Evolutionary conservation across 352 stramenopile genomes (phyloP), one percentile per base, ranked within the genome.

Genomic region (Phytophthora parvispora): DNA sequence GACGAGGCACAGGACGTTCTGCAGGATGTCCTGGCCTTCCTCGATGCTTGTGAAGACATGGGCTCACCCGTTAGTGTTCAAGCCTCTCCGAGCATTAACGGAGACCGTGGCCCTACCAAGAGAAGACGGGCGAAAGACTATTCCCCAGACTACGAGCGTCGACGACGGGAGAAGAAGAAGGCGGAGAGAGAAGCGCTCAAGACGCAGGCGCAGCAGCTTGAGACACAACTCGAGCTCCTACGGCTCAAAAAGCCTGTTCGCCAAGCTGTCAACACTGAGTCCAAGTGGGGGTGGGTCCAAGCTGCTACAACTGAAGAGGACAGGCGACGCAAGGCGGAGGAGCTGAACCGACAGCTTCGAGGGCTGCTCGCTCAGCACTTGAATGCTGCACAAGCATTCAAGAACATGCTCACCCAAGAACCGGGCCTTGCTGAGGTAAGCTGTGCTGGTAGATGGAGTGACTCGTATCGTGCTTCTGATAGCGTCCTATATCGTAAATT

Each of bases 251-350:
- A 54, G 8, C 38, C 12, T 36, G 13, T 36, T 2, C 10, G 8
- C 29, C 42, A n/a, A 32, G 48, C 15, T 25, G 5, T 6, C 7
- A 34, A 48, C 13, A n/a, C 20, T 6, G 25, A 45, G 10, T 50
- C 16, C 34, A 74, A 65, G 38, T 69, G 60, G 66, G 34, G 60
- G 3, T 74, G 66, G 66, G 18, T 64, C 12, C 4, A 52, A 9
- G 15, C 27, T 13, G 54, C 29, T 10, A 65, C 49, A 9, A 10
- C 60, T 2, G 60, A 74, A 59, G 66, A 65, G 13, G 34, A 58
- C 7, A 74, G 66, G 40, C 60, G 52, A 48, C 45, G 31, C 10
- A 36, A 57, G 38, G 52, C 66, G 15, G 45, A 74, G 45, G 31
- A 65, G 22, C 34, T 74, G 10, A 74, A 74, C n/a, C 27, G 57